phyloP scores from a whole-genome alignment of 306 rosid species.

The Vachellia pachyceras region DNA sequence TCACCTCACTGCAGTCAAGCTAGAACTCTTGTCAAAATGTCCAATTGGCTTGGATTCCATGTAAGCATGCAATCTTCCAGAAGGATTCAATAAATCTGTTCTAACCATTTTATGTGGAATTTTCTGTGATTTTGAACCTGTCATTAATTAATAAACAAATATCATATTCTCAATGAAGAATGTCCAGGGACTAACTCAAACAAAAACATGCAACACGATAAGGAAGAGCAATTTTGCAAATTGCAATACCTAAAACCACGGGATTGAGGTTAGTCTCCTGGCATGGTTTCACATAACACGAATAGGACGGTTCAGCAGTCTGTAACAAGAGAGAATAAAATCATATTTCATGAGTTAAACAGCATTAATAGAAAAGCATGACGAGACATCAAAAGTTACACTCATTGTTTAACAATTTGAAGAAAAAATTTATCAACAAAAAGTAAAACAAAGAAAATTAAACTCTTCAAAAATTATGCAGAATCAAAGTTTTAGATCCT shows the following conservation, averaged over 20 bases:
- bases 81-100: constrained; percentile 89
- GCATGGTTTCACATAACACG: constrained; percentile 39
- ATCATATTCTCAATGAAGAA: constrained; percentile 17
- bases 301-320: constrained; percentile 58
- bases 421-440: background rate
- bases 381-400: background rate
- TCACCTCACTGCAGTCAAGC: constrained; percentile 83
- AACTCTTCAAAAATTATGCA: no score
- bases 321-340: constrained; percentile 42
- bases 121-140: constrained; percentile 76
- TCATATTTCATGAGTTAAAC: constrained; percentile 32
- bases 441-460: background rate
- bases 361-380: constrained; percentile 26
- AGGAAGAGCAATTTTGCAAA: constrained; percentile 28
- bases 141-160: constrained; percentile 29
- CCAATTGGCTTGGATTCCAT: constrained; percentile 56
- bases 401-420: background rate
- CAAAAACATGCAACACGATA: constrained; percentile 31
- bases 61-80: constrained; percentile 89
- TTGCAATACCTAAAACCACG: constrained; percentile 49
- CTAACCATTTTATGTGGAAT: constrained; percentile 88
- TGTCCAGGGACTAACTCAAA: constrained; percentile 21
- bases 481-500: no score
- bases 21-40: constrained; percentile 51
- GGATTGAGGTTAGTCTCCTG: constrained; percentile 58